Evolutionary conservation across 2,329 filamentous ascomycete species (phyloP).

Genomic region (Teratosphaeria destructans): DNA sequence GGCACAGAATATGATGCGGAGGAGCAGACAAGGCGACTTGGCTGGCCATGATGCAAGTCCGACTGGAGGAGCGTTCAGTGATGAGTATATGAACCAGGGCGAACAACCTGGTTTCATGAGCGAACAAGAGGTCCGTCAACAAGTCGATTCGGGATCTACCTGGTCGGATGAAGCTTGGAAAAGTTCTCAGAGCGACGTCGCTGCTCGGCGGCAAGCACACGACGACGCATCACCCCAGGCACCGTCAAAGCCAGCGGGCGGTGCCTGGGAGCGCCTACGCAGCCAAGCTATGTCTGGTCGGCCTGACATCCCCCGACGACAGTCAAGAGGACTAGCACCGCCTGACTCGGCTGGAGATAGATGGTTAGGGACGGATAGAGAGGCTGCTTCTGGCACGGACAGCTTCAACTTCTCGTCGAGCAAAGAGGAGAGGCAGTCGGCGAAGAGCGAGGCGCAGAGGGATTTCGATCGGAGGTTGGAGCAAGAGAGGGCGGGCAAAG

Average conservation of each 20-base stretch:
- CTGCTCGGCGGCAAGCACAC: background rate
- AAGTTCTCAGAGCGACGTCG: background rate
- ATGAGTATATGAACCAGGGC: constrained; percentile 22
- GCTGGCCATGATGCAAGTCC: constrained; percentile 31
- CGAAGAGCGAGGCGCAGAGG: constrained; percentile 36
- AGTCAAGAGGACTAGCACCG: constrained; percentile 3
- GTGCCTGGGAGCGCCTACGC: constrained; percentile 36
- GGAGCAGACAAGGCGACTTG: background rate
- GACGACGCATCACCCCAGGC: background rate
- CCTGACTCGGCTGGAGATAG: constrained; percentile 7
- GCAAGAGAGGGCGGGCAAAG: constrained; percentile 37
- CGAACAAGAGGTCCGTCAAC: constrained; percentile 19
- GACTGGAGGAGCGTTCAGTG: constrained; percentile 24
- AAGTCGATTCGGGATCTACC: constrained; percentile 5
- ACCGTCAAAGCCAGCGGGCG: constrained; percentile 12
- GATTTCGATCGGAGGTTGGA: constrained; percentile 42
- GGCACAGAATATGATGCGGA: constrained; percentile 9
- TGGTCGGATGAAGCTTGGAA: background rate
- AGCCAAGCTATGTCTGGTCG: constrained; percentile 16
- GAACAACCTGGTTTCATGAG: constrained; percentile 19
- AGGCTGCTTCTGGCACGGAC: constrained; percentile 29
- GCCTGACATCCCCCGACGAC: constrained; percentile 7
- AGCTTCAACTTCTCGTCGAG: constrained; percentile 35
- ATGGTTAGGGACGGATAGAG: constrained; percentile 3
- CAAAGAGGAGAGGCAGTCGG: constrained; percentile 34